phyloP scores from a whole-genome alignment of 305 asterid species.

The Fraxinus sp. region DNA sequence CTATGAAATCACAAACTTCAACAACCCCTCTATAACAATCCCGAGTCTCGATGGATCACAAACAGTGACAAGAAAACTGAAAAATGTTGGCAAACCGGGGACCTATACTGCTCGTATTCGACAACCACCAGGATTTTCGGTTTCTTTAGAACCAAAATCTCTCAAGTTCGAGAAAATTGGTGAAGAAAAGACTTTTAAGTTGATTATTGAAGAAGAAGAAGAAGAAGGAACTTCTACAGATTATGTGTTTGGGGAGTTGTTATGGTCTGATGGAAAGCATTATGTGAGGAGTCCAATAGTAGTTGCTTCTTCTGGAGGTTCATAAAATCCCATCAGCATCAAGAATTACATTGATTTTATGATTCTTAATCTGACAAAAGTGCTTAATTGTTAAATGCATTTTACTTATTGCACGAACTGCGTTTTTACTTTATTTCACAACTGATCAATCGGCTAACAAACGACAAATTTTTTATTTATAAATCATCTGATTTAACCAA shows the following conservation, averaged over 20 bases:
- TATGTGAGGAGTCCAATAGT: slow-evolving; percentile 22
- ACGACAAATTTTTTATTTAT: neutral
- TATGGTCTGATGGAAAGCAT: slow-evolving; percentile 28
- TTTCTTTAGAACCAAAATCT: slow-evolving; percentile 11
- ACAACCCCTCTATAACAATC: slow-evolving; percentile 35
- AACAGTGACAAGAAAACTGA: slow-evolving; percentile 23
- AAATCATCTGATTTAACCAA: neutral
- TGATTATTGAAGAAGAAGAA: slow-evolving; percentile 8
- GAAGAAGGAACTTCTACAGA: neutral
- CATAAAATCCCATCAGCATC: neutral
- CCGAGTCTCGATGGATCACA: slow-evolving; percentile 26
- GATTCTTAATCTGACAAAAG: neutral
- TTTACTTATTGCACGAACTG: neutral
- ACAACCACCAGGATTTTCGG: slow-evolving; percentile 26
- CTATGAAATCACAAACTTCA: slow-evolving; percentile 15
- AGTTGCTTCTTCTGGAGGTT: neutral
- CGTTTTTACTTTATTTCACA: neutral
- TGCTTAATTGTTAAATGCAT: neutral
- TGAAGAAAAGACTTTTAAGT: slow-evolving; percentile 11
- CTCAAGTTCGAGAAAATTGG: too few relatives aligned
- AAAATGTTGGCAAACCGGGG: slow-evolving; percentile 31
- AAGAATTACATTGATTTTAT: neutral
- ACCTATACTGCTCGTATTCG: slow-evolving; percentile 25
- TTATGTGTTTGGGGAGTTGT: slow-evolving; percentile 18
- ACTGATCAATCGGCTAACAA: neutral